A percentile compares a stretch with the other conserved stretches of the same genome.
Evolutionary conservation across 345 rosid genomes (phyloP).

Genomic region (Murraya paniculata): DNA sequence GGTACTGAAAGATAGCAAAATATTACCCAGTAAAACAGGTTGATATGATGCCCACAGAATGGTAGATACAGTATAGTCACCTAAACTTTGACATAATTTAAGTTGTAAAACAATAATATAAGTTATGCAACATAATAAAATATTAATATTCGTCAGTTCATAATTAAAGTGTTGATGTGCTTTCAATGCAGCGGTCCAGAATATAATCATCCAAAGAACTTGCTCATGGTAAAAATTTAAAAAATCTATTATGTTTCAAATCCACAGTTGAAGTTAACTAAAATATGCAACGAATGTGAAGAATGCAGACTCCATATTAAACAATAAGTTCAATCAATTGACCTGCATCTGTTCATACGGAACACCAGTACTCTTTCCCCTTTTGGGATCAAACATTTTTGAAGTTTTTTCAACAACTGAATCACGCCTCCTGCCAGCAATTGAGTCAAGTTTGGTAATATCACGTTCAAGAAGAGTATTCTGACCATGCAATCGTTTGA

Average conservation of each 20-base stretch:
- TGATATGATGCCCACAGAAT: background rate
- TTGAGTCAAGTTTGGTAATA: conserved; percentile 72
- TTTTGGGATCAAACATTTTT: conserved; percentile 44
- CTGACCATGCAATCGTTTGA: conserved; percentile 65
- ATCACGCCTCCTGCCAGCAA: conserved; percentile 75
- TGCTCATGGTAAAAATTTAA: background rate
- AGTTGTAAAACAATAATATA: no score
- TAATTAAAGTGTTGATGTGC: background rate
- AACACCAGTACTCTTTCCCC: conserved; percentile 28
- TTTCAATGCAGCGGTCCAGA: background rate
- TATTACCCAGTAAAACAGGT: background rate
- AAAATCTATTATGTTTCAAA: background rate
- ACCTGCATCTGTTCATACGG: conserved; percentile 59
- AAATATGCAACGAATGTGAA: background rate
- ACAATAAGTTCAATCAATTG: background rate
- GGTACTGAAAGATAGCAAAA: background rate
- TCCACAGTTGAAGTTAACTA: background rate
- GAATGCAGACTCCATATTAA: background rate
- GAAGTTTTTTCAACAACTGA: conserved; percentile 54
- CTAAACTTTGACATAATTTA: background rate
- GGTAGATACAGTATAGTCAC: background rate
- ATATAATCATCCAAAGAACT: background rate
- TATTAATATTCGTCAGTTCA: background rate
- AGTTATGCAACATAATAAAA: background rate
- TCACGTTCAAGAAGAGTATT: conserved; percentile 81